Evolutionary conservation across 768 basidiomycete species (phyloP).

Genomic region (Trametes meyenii): DNA sequence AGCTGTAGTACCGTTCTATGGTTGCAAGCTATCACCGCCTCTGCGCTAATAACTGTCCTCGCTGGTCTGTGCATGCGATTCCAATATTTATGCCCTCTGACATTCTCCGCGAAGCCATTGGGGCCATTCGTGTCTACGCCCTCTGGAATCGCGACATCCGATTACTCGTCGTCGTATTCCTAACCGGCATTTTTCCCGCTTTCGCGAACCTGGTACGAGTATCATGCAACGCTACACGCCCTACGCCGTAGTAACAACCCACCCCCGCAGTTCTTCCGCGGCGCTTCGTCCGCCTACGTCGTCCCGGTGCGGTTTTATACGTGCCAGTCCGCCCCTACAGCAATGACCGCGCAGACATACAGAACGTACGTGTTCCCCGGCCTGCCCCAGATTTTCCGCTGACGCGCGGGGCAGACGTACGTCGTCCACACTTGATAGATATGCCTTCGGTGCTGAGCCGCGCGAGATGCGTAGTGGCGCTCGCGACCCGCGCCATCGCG

Average conservation of each 20-base stretch:
- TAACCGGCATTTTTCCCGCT: constrained; percentile 20
- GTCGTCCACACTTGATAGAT: not conserved
- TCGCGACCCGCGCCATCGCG: constrained; percentile 19
- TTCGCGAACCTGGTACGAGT: constrained; percentile 17
- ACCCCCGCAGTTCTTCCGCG: constrained; percentile 9
- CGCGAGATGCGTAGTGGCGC: constrained; percentile 6
- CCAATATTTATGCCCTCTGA: not conserved
- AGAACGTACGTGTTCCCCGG: not conserved
- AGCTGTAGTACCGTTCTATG: constrained; percentile 17
- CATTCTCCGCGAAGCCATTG: constrained; percentile 5
- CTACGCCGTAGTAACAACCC: not conserved
- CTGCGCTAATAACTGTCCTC: constrained; percentile 4
- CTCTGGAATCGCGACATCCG: constrained; percentile 7
- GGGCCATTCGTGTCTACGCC: constrained; percentile 24
- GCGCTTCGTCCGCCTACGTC: constrained; percentile 8
- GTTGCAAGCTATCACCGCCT: constrained; percentile 2
- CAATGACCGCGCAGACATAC: constrained; percentile 9
- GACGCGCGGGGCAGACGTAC: not conserved
- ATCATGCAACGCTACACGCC: no score
- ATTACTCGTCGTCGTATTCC: constrained; percentile 2
- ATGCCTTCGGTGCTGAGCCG: no score
- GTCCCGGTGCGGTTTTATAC: constrained; percentile 7
- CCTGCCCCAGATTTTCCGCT: not conserved
- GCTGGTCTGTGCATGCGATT: not conserved
- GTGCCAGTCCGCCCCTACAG: constrained; percentile 11